Percentiles rank a stretch among this genome's conserved stretches.
Evolutionary conservation across 306 rosid genomes (phyloP).

Genomic region (Acmispon strigosus): DNA sequence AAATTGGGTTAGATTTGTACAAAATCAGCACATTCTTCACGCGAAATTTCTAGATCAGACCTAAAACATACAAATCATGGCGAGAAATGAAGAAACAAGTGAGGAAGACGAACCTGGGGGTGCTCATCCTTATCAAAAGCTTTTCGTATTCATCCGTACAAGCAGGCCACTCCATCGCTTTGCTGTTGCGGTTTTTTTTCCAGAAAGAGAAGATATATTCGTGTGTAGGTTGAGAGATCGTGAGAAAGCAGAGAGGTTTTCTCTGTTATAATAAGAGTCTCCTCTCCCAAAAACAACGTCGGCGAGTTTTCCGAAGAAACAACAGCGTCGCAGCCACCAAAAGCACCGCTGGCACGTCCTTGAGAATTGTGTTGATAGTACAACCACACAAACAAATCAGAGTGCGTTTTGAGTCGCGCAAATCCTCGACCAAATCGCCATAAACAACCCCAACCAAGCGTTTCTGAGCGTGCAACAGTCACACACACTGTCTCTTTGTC

Average conservation of each 20-base stretch:
- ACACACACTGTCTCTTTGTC: not conserved
- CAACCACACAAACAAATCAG: not conserved
- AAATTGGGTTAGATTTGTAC: not conserved
- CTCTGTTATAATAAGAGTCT: too few relatives aligned
- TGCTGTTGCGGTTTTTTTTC: not conserved
- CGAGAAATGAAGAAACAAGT: not conserved
- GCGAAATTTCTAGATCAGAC: not conserved
- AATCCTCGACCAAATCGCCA: slow-evolving; percentile 32
- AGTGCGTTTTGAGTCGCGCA: slow-evolving; percentile 3
- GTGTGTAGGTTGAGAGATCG: not conserved
- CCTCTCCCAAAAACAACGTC: not conserved
- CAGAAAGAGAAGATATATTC: not conserved
- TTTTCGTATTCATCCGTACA: slow-evolving; percentile 72
- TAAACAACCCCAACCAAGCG: not conserved
- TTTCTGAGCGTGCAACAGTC: slow-evolving; percentile 1
- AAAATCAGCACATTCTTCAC: not conserved
- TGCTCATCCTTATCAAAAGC: slow-evolving; percentile 71
- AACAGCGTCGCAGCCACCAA: not conserved
- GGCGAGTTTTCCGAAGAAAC: slow-evolving; percentile 10
- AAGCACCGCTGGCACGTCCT: not conserved
- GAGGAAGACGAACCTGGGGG: slow-evolving; percentile 60
- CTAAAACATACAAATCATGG: not conserved
- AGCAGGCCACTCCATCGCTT: slow-evolving; percentile 68
- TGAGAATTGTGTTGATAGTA: not conserved
- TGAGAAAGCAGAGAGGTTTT: not conserved